Evolutionary conservation across 768 basidiomycete genomes (phyloP).

Genomic region (Lenzites betulinus): DNA sequence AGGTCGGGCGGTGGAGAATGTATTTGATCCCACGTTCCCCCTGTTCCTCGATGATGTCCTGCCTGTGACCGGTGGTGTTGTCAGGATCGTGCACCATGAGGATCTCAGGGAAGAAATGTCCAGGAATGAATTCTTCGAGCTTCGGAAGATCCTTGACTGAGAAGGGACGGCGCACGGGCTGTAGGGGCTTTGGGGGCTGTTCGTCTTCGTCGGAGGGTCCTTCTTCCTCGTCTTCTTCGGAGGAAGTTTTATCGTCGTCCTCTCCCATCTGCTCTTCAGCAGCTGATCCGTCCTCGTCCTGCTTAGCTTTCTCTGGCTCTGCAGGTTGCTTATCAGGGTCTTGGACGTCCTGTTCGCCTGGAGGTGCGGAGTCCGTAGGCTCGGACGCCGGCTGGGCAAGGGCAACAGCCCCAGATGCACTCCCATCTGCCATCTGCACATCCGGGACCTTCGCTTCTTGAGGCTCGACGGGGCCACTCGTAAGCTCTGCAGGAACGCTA

Average conservation of each 20-base stretch:
- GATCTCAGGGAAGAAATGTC: constrained; percentile 28
- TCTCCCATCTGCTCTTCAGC: not conserved
- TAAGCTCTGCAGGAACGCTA: not conserved
- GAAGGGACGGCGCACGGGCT: not conserved
- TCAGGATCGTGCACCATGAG: constrained; percentile 31
- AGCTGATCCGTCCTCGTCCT: not conserved
- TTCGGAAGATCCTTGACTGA: constrained; percentile 23
- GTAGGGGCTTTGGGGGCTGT: not conserved
- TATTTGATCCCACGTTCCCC: constrained; percentile 13
- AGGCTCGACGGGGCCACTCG: not conserved
- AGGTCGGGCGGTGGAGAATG: constrained; percentile 17
- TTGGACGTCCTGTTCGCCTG: not conserved
- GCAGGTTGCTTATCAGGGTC: no score
- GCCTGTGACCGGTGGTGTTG: constrained; percentile 5
- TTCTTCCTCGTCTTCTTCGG: not conserved
- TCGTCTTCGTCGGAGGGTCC: not conserved
- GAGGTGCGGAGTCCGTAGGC: not conserved
- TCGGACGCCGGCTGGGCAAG: not conserved
- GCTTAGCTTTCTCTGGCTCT: no score
- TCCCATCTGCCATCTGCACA: not conserved
- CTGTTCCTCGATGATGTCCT: not conserved
- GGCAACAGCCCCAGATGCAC: not conserved
- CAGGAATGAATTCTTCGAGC: constrained; percentile 31
- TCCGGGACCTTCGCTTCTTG: not conserved
- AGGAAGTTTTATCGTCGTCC: not conserved